Evolutionary conservation across 164 flowering plant species (phyloP).

Genomic region (Annona squamosa): DNA sequence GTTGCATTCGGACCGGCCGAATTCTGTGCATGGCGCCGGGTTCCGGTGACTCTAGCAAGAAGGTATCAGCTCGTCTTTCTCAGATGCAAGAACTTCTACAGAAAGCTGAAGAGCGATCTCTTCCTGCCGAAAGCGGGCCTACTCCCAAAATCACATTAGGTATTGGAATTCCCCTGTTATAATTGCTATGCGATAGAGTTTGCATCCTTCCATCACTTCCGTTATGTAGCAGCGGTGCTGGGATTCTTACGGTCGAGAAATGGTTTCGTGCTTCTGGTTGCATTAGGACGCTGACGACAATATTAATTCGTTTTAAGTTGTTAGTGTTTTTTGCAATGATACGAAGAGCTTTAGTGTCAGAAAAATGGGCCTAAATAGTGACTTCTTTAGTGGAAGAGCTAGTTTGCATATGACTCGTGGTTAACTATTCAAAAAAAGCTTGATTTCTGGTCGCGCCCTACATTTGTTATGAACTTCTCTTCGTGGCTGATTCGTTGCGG

Average conservation of each 20-base stretch:
- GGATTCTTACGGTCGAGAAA: too few relatives aligned
- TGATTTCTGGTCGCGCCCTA: background rate
- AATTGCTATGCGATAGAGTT: background rate
- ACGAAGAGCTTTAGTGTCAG: too few relatives aligned
- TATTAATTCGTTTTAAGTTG: too few relatives aligned
- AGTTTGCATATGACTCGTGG: too few relatives aligned
- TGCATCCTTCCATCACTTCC: background rate
- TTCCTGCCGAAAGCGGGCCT: conserved; percentile 51
- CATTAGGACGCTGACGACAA: too few relatives aligned
- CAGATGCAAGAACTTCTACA: conserved; percentile 69
- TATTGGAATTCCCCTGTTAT: conserved; percentile 14
- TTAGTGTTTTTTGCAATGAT: too few relatives aligned
- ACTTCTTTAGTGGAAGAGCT: too few relatives aligned
- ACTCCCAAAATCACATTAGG: conserved; percentile 77
- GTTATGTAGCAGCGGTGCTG: too few relatives aligned
- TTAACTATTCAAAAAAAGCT: too few relatives aligned
- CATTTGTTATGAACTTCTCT: background rate
- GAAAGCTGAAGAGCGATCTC: conserved; percentile 80
- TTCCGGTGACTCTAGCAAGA: conserved; percentile 36
- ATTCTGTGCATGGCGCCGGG: conserved; percentile 51
- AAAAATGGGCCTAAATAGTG: too few relatives aligned
- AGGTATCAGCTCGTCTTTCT: conserved; percentile 69
- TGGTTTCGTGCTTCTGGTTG: too few relatives aligned
- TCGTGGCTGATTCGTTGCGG: too few relatives aligned
- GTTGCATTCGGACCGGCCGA: conserved; percentile 20